These are phyloP conservation scores for Puccinia triticina DNA, from an alignment of 1,284 basidiomycete genomes.

Conservation along the genomic window DNA sequence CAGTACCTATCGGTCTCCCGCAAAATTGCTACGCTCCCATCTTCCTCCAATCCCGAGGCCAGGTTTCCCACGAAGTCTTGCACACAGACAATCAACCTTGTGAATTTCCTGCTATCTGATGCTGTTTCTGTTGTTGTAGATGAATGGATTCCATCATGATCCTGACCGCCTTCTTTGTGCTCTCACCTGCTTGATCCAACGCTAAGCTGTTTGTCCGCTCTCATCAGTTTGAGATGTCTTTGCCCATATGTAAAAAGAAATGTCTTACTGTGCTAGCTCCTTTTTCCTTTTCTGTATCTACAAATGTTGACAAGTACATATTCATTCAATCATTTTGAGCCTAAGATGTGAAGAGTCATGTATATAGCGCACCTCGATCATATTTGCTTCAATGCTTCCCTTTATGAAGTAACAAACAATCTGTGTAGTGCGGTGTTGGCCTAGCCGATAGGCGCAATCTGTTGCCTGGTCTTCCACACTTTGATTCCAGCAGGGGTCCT, in stretches of 20 bases:
- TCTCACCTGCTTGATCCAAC: background rate
- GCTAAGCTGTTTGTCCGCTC: background rate
- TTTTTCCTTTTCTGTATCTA: constrained; percentile 12
- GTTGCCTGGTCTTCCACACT: constrained; percentile 8
- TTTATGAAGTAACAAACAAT: background rate
- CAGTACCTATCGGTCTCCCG: constrained; percentile 11
- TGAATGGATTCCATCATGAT: constrained; percentile 16
- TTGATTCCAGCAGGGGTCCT: constrained; percentile 15
- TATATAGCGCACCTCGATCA: background rate
- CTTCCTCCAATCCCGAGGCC: background rate
- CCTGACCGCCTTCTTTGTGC: background rate
- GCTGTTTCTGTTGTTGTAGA: background rate
- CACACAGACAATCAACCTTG: background rate
- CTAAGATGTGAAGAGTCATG: too few relatives aligned
- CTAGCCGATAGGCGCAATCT: constrained; percentile 5
- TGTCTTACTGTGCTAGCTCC: constrained; percentile 2
- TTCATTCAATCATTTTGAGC: background rate
- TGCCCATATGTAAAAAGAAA: background rate
- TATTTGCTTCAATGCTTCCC: background rate
- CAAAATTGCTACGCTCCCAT: constrained; percentile 3
- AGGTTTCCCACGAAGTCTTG: constrained; percentile 1
- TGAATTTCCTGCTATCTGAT: constrained; percentile 6
- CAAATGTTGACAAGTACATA: background rate
- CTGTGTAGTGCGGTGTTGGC: background rate
- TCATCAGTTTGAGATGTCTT: background rate